phyloP scores from a whole-genome alignment of 2,329 filamentous ascomycete species.

The Polychaeton citri region DNA sequence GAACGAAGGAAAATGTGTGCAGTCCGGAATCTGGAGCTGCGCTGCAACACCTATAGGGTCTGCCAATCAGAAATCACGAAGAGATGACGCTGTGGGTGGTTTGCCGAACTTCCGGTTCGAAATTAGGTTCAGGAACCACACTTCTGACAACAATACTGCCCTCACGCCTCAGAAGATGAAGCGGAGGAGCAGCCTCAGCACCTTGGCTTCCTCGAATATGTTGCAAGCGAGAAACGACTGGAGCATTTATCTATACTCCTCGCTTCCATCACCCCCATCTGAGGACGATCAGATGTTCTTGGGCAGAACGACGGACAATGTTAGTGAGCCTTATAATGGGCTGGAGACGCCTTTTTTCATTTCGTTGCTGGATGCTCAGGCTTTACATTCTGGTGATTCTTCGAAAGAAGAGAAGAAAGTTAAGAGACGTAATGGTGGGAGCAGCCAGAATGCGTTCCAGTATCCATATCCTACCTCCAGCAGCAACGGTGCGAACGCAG shows the following conservation, averaged over 20 bases:
- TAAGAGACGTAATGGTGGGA: not conserved
- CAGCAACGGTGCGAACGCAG: not conserved
- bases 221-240: constrained; percentile 15
- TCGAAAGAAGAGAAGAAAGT: constrained; percentile 26
- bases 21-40: constrained; percentile 74
- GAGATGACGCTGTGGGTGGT: constrained; percentile 48
- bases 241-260: constrained; percentile 23
- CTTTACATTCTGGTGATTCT: constrained; percentile 14
- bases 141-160: constrained; percentile 18
- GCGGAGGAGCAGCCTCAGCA: not conserved
- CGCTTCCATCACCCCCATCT: constrained; percentile 46
- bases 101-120: constrained; percentile 71
- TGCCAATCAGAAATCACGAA: not conserved
- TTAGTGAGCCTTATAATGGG: constrained; percentile 58
- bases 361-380: constrained; percentile 43
- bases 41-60: constrained; percentile 45
- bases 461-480: constrained; percentile 13
- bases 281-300: constrained; percentile 65
- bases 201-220: not conserved
- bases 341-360: constrained; percentile 85
- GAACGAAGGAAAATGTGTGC: constrained; percentile 53
- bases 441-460: constrained; percentile 6
- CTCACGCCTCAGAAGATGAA: constrained; percentile 1
- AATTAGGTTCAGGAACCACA: constrained; percentile 49
- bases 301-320: constrained; percentile 71